Conservation (phyloP, 306 rosid species). For the Sicyos baderoa region DNA sequence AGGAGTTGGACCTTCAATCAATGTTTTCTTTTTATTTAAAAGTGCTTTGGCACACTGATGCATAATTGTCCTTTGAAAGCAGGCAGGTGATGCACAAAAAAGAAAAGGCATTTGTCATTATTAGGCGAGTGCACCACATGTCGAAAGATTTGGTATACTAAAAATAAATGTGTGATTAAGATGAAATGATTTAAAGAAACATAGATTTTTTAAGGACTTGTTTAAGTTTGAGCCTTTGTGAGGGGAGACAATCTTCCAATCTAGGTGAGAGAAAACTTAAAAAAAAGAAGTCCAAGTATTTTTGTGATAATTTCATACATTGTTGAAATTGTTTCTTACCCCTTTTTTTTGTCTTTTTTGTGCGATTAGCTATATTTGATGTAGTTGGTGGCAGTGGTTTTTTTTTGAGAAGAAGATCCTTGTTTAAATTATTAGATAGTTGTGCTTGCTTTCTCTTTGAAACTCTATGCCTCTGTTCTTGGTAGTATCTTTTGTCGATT, state of each 20-base stretch:
- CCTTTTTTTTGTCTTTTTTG: not conserved
- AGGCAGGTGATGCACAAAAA: not conserved
- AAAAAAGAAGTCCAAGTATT: not conserved
- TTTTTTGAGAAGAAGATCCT: slow-evolving; percentile 4
- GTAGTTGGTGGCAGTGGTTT: not conserved
- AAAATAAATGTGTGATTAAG: not conserved
- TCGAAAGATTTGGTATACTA: not conserved
- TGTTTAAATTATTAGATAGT: not conserved
- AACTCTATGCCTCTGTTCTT: not conserved
- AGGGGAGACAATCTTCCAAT: not conserved
- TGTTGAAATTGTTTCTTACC: too few relatives aligned
- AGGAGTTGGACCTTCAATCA: not conserved
- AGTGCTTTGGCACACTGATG: not conserved
- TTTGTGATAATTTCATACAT: too few relatives aligned
- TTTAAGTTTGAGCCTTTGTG: not conserved
- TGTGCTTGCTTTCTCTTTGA: not conserved
- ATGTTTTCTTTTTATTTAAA: not conserved
- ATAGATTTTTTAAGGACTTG: not conserved
- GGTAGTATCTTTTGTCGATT: not conserved
- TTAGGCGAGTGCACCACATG: not conserved
- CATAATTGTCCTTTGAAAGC: not conserved
- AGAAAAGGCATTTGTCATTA: not conserved
- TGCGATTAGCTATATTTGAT: not conserved
- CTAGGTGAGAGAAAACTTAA: not conserved
- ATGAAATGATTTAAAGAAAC: slow-evolving; percentile 1